Evolutionary conservation across 495 filamentous ascomycete species (phyloP), one percentile per base, ranked within the genome.

Genomic region (Xylaria palmicola): DNA sequence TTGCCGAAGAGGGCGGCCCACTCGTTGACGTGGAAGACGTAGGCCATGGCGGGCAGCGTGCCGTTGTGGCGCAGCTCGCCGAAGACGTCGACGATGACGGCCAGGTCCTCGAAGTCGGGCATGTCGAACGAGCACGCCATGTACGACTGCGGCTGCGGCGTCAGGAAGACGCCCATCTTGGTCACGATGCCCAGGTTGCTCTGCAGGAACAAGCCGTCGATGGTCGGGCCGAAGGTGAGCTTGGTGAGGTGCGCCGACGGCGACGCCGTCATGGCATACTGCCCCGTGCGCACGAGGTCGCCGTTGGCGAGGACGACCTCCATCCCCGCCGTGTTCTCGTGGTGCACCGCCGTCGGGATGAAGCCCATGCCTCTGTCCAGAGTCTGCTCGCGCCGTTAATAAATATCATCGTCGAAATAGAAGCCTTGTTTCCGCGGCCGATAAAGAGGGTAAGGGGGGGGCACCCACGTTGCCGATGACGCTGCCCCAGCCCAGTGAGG

Each of bases 401-500:
- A 34, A 47, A 62, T 41, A 34, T 20, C 0, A n/a, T n/a, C n/a
- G n/a, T n/a, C n/a, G n/a, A n/a, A n/a, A n/a, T n/a, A n/a, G n/a
- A n/a, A n/a, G n/a, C n/a, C n/a, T n/a, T 19, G 26, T 36, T 34
- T 43, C n/a, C 3, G 32, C 15, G 26, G 5, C 43, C 4, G 0
- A n/a, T n/a, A n/a, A n/a, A n/a, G n/a, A n/a, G n/a, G n/a, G n/a
- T n/a, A n/a, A n/a, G 8, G 26, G 34, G 36, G 50, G 24, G 48
- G 49, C 39, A 72, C 59, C 29, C 57, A 74, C 75, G 73, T 86
- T 85, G 24, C 84, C 83, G 19, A 85, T 47, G 1, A 85, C 79
- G 15, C 79, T 83, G 4, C 83, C 84, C 67, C 84, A 81, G 41
- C 82, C 83, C n/a, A 86, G 67, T 52, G 79, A 79, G 4, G 84